These are phyloP conservation scores for Stylonectria norvegica DNA, from an alignment of 2,329 filamentous ascomycete species.

Conservation along the genomic window DNA sequence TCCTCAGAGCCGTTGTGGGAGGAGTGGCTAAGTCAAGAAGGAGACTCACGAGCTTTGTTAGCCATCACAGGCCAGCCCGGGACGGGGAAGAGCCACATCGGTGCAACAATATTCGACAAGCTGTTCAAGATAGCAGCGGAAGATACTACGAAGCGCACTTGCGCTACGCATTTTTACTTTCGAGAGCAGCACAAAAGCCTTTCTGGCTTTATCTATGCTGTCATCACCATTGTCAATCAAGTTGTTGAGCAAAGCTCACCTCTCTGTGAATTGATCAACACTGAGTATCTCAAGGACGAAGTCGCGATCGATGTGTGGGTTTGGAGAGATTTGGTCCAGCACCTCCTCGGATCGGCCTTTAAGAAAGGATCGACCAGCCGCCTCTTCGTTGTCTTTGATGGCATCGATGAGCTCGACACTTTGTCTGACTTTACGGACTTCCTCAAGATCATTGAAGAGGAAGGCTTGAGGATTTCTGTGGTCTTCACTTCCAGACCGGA, in stretches of 20 bases:
- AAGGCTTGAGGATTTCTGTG: constrained; percentile 24
- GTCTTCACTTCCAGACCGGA: constrained; percentile 24
- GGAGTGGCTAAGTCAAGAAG: constrained; percentile 21
- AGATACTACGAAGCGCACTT: constrained; percentile 16
- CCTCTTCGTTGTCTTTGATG: constrained; percentile 31
- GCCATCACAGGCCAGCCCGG: constrained; percentile 30
- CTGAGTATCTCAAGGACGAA: constrained; percentile 26
- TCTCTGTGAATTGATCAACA: constrained; percentile 30
- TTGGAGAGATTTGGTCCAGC: constrained; percentile 19
- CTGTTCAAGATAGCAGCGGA: constrained; percentile 9
- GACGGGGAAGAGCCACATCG: constrained; percentile 34
- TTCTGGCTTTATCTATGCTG: constrained; percentile 18
- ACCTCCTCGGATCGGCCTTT: constrained; percentile 25
- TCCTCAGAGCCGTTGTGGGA: constrained; percentile 27
- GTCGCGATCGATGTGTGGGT: constrained; percentile 4
- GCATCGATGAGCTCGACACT: constrained; percentile 29
- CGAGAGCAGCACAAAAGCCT: constrained; percentile 31
- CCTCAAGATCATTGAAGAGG: constrained; percentile 20
- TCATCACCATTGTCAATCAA: constrained; percentile 29
- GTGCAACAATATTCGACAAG: constrained; percentile 19
- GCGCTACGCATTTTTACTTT: constrained; percentile 36
- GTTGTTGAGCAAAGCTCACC: constrained; percentile 28
- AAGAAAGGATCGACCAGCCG: constrained; percentile 15
- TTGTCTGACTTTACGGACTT: constrained; percentile 18
- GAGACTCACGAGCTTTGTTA: constrained; percentile 16